These are phyloP conservation scores for Phytophthora pistaciae DNA, from an alignment of 352 stramenopile genomes.

Conservation along the genomic window DNA sequence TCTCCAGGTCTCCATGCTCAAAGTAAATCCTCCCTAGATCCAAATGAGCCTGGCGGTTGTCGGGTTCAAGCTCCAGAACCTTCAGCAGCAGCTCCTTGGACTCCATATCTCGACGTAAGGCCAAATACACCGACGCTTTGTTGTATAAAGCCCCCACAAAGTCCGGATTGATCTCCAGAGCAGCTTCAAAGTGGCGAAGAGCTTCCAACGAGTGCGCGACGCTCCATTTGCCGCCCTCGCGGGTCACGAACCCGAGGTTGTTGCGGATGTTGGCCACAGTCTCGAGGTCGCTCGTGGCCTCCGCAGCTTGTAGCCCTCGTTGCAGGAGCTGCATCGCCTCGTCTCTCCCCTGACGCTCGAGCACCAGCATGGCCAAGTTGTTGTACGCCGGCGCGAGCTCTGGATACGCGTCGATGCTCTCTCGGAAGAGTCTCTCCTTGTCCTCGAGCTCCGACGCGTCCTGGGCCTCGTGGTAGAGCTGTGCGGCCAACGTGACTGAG, in stretches of 20 bases:
- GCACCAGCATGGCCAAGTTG: conserved; percentile 79
- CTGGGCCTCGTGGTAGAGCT: conserved; percentile 41
- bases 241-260: conserved; percentile 76
- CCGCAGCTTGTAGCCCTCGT: conserved; percentile 46
- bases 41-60: conserved; percentile 53
- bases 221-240: conserved; percentile 40
- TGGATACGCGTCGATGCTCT: conserved; percentile 59
- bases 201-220: conserved; percentile 52
- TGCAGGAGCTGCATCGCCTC: conserved; percentile 52
- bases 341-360: conserved; percentile 21
- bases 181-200: conserved; percentile 69
- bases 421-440: conserved; percentile 47
- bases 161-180: conserved; percentile 42
- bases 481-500: conserved; percentile 26
- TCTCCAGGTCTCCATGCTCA: conserved; percentile 43
- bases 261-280: conserved; percentile 67
- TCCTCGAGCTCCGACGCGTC: conserved; percentile 12
- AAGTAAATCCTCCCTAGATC: conserved; percentile 70
- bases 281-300: conserved; percentile 40
- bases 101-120: conserved; percentile 42
- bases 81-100: conserved; percentile 48
- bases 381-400: conserved; percentile 73
- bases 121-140: conserved; percentile 69
- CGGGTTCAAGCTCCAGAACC: conserved; percentile 54
- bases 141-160: conserved; percentile 72